Evolutionary conservation across 2,329 filamentous ascomycete species (phyloP).

Genomic region (Aspergillus floridensis): DNA sequence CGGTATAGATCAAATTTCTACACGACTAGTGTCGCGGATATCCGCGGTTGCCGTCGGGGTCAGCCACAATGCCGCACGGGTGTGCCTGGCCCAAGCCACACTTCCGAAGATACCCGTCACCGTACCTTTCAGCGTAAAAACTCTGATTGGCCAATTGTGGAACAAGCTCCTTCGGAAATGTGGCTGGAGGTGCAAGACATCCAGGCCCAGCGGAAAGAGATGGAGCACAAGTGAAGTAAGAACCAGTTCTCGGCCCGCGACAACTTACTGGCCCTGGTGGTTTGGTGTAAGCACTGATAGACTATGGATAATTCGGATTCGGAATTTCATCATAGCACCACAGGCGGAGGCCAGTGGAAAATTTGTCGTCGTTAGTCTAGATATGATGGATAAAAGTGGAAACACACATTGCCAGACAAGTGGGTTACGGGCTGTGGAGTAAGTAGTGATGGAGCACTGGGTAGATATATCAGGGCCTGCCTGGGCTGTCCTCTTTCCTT

Average conservation of each 20-base stretch:
- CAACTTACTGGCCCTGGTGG: no score
- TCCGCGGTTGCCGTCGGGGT: not conserved
- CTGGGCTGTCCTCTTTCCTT: not conserved
- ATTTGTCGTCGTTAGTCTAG: not conserved
- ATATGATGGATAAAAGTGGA: not conserved
- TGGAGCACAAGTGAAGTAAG: not conserved
- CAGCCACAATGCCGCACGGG: not conserved
- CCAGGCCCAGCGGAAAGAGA: not conserved
- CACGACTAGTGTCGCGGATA: not conserved
- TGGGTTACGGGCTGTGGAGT: no score
- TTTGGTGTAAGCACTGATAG: no score
- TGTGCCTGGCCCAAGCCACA: not conserved
- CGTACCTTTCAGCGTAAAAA: accelerated
- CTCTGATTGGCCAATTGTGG: not conserved
- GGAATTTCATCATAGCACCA: not conserved
- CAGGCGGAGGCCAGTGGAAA: not conserved
- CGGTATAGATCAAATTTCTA: not conserved
- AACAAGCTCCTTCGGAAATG: not conserved
- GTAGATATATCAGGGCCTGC: not conserved
- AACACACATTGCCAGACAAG: not conserved
- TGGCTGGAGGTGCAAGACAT: not conserved
- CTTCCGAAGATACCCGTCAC: not conserved
- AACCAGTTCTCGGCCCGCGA: no score
- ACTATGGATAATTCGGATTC: not conserved
- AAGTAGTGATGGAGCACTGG: not conserved